Evolutionary conservation across 2,329 filamentous ascomycete species (phyloP), one percentile per base, ranked within the genome.

Genomic region (Septoria petroselini): DNA sequence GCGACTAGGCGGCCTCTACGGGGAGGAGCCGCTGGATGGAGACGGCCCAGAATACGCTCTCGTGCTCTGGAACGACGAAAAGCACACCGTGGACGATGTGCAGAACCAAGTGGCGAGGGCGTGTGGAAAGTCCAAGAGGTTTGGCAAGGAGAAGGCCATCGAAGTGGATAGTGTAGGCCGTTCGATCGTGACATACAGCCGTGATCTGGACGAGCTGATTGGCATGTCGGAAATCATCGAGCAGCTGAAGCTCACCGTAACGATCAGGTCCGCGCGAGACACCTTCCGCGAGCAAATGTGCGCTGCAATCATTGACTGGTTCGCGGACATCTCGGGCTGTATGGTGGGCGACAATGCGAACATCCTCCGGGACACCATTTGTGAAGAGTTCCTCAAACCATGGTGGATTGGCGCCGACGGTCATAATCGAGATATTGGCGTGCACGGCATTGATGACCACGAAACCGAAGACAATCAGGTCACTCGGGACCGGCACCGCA

Each of bases 271-370:
- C 7, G 83, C 93, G 4, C 81, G 94, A 60, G 93, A 98, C 70
- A 97, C 90, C 0, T 98, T 97, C 71, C 81, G 93, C 52, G 93
- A 98, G 67, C 88, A 97, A 67, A 98, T 98, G 94, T 96, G 91
- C 62, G 90, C 88, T n/a, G 89, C 90, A 12, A 91, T 98, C 54
- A 86, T 98, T 46, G 91, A 96, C 62, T 98, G 94, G 94, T 78
- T 98, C 15, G 80, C 84, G 44, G 94, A 98, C 68, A 94, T 98
- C 62, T 82, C 90, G 6, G 90, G 90, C 23, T 96, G 91, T 69
- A 86, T 83, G 45, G 86, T 95, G 39, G 89, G 88, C 1, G 76
- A 82, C 25, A 89, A 98, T 63, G 81, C 83, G 54, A 77, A 87
- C 52, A 82, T 97, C 14, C 74, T 98, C 35, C 81, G 90, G 30